A percentile compares a stretch with the other conserved stretches of the same genome.
Conservation (phyloP, 495 filamentous ascomycete genomes). For the Hyaloscypha variabilis region DNA sequence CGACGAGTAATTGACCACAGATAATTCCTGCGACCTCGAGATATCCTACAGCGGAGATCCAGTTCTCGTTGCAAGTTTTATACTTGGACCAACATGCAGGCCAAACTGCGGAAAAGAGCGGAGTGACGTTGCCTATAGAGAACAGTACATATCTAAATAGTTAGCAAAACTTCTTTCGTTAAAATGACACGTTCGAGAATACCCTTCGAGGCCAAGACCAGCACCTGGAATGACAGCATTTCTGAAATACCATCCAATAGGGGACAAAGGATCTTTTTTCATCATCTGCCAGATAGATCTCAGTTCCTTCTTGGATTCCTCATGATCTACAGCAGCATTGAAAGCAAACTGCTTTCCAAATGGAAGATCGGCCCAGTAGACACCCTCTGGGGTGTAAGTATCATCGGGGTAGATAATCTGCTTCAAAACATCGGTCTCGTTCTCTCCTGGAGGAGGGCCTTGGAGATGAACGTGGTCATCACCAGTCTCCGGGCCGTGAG, state of each 20-base stretch:
- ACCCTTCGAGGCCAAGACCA: slow-evolving; percentile 86
- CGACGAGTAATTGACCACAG: slow-evolving; percentile 78
- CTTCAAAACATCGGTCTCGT: slow-evolving; percentile 19
- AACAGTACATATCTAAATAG: slow-evolving; percentile 66
- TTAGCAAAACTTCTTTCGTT: too few relatives aligned
- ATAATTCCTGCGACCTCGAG: slow-evolving; percentile 90
- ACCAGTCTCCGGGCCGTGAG: slow-evolving; percentile 33
- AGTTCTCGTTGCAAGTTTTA: slow-evolving; percentile 67
- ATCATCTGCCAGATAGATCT: slow-evolving; percentile 68
- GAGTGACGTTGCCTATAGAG: slow-evolving; percentile 86
- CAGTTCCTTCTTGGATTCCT: slow-evolving; percentile 67
- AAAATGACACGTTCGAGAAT: too few relatives aligned
- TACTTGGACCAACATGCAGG: slow-evolving; percentile 68
- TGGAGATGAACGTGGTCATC: slow-evolving; percentile 21
- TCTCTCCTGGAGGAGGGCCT: not conserved
- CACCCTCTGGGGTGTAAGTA: slow-evolving; percentile 72
- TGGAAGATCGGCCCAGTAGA: slow-evolving; percentile 87
- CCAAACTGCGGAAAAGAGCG: slow-evolving; percentile 72
- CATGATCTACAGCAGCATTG: slow-evolving; percentile 65
- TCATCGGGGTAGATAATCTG: slow-evolving; percentile 65
- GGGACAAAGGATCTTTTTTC: slow-evolving; percentile 78
- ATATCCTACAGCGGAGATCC: slow-evolving; percentile 79
- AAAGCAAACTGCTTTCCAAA: slow-evolving; percentile 67
- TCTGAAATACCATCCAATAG: slow-evolving; percentile 76
- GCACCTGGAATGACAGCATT: slow-evolving; percentile 89